Percentiles rank a stretch among this genome's conserved stretches.
Conservation (phyloP, 1,139 yeast species). For the Diutina mesorugosa region DNA sequence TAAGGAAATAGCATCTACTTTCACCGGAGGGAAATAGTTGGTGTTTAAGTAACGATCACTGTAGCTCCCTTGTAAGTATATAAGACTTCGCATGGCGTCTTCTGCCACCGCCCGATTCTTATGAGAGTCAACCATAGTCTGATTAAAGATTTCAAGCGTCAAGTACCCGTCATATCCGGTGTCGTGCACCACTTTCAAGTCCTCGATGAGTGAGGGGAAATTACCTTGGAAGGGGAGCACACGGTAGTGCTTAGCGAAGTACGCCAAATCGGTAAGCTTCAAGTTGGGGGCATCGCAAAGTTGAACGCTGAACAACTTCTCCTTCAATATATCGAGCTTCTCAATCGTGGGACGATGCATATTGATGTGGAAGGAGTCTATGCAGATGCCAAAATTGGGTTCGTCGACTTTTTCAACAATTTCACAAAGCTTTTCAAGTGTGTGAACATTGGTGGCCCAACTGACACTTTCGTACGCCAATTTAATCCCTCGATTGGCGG, state of each 20-base stretch:
- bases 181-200: not conserved
- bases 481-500: conserved; percentile 3
- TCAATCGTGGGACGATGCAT: conserved; percentile 2
- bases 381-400: conserved; percentile 4
- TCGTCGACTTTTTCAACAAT: conserved; percentile 3
- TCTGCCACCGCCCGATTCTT: conserved; percentile 3
- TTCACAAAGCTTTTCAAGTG: conserved; percentile 2
- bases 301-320: conserved; percentile 4
- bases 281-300: conserved; percentile 4
- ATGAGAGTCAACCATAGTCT: conserved; percentile 3
- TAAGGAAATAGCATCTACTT: not conserved
- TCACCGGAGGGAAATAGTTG: not conserved
- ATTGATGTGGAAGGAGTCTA: conserved; percentile 4
- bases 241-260: conserved; percentile 1
- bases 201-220: not conserved
- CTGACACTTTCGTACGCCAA: conserved; percentile 4
- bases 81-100: conserved; percentile 3
- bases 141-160: conserved; percentile 4
- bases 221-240: conserved; percentile 3
- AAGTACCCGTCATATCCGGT: conserved; percentile 4
- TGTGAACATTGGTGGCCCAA: conserved; percentile 4
- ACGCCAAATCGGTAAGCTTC: conserved; percentile 1
- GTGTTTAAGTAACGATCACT: not conserved
- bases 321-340: not conserved
- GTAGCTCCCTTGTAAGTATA: conserved; percentile 2